Evolutionary conservation across 2,329 filamentous ascomycete species (phyloP).

Genomic region (Xylaria hypoxylon): DNA sequence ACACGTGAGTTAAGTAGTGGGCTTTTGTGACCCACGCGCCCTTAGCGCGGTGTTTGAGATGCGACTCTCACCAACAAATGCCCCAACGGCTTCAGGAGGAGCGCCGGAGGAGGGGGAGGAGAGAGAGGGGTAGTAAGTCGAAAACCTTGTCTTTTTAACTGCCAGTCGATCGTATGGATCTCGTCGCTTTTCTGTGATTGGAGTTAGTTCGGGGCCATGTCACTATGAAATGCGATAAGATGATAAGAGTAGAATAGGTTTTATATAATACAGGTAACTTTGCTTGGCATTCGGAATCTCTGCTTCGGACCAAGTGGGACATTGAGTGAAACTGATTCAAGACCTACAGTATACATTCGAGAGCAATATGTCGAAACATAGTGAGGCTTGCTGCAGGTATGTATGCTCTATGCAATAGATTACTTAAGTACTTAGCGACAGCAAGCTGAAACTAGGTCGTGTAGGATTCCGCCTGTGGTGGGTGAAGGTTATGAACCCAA

Average conservation of each 20-base stretch:
- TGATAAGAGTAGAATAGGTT: background rate
- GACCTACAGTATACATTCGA: background rate
- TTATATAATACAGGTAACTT: background rate
- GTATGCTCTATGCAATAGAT: slow-evolving; percentile 20
- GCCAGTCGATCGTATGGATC: slow-evolving; percentile 18
- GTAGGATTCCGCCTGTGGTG: slow-evolving; percentile 39
- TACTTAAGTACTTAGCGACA: background rate
- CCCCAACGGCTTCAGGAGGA: too few relatives aligned
- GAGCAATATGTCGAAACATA: slow-evolving; percentile 38
- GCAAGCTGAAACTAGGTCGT: slow-evolving; percentile 9
- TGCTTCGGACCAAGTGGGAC: background rate
- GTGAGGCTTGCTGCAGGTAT: slow-evolving; percentile 41
- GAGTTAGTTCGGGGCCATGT: slow-evolving; percentile 1
- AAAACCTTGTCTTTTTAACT: background rate
- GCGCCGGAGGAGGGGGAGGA: too few relatives aligned
- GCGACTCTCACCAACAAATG: too few relatives aligned
- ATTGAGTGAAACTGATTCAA: background rate
- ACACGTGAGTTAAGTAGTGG: background rate
- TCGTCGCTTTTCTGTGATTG: slow-evolving; percentile 7
- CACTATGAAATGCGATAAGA: slow-evolving; percentile 5
- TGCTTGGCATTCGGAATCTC: background rate
- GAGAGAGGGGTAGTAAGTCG: too few relatives aligned
- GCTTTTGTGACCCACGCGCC: background rate
- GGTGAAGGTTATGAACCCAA: slow-evolving; percentile 39
- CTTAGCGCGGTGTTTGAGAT: too few relatives aligned